phyloP scores from a whole-genome alignment of 306 rosid genomes.

The Sindora glabra region DNA sequence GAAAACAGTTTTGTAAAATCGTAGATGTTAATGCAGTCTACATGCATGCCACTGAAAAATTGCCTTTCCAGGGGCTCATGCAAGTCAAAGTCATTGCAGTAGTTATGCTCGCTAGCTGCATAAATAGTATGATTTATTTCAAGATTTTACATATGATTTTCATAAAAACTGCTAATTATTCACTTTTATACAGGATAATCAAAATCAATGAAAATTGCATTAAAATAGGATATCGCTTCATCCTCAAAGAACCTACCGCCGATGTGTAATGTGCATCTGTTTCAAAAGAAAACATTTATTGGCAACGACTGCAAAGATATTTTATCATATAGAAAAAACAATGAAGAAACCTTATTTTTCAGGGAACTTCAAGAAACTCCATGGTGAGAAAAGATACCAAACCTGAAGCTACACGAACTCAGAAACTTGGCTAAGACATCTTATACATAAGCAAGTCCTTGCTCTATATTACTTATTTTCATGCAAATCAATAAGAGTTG shows the following conservation, averaged over 20 bases:
- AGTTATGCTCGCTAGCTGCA: constrained; percentile 52
- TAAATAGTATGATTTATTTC: background rate
- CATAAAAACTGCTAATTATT: background rate
- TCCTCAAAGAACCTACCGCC: background rate
- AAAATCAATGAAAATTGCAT: background rate
- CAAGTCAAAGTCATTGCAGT: constrained; percentile 79
- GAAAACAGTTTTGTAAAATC: constrained; percentile 51
- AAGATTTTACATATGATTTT: background rate
- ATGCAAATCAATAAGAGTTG: too few species aligned
- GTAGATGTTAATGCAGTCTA: constrained; percentile 63
- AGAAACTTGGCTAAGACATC: background rate
- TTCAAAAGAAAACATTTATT: background rate
- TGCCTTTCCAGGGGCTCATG: constrained; percentile 74
- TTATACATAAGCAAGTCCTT: too few species aligned
- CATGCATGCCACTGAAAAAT: constrained; percentile 38
- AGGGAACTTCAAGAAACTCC: background rate
- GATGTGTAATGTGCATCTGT: background rate
- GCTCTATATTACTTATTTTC: too few species aligned
- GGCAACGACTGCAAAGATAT: background rate
- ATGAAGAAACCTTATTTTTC: background rate
- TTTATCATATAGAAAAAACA: background rate
- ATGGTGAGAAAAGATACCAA: background rate
- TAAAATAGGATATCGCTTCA: background rate
- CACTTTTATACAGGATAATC: background rate
- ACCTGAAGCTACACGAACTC: background rate